These are phyloP conservation scores for Cyclocybe cylindracea DNA, from an alignment of 768 basidiomycete species.

Conservation along the genomic window DNA sequence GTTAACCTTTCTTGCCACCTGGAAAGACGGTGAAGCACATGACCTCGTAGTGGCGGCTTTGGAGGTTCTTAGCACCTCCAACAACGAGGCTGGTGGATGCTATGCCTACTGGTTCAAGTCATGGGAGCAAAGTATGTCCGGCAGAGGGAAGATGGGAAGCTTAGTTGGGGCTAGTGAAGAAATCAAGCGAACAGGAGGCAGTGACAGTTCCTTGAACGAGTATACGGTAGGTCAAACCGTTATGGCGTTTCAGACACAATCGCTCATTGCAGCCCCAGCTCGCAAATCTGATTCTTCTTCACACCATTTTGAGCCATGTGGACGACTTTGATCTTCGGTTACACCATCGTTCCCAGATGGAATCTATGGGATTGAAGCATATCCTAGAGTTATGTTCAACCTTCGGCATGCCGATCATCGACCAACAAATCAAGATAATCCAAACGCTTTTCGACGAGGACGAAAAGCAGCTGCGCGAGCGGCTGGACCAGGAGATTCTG, in stretches of 20 bases:
- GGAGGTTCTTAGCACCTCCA: constrained; percentile 68
- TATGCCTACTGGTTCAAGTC: constrained; percentile 93
- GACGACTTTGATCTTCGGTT: constrained; percentile 85
- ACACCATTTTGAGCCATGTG: constrained; percentile 59
- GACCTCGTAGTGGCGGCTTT: constrained; percentile 74
- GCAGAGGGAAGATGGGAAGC: constrained; percentile 93
- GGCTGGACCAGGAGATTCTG: constrained; percentile 75
- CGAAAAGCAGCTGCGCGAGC: constrained; percentile 68
- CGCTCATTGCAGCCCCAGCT: constrained; percentile 38
- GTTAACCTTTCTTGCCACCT: constrained; percentile 71
- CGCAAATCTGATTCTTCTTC: constrained; percentile 73
- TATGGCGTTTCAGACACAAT: background rate
- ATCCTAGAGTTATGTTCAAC: constrained; percentile 70
- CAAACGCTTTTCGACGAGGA: constrained; percentile 70
- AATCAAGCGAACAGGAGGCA: constrained; percentile 64
- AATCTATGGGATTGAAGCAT: constrained; percentile 76
- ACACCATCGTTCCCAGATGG: constrained; percentile 88
- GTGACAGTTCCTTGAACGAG: constrained; percentile 74
- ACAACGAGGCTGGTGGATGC: constrained; percentile 57
- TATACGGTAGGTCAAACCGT: constrained; percentile 67
- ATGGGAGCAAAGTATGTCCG: constrained; percentile 72
- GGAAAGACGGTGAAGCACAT: constrained; percentile 59
- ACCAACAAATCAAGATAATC: constrained; percentile 65
- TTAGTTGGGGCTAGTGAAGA: constrained; percentile 95
- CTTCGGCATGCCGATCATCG: constrained; percentile 65